Evolutionary conservation across 495 filamentous ascomycete genomes (phyloP), one percentile per base, ranked within the genome.

Genomic region (Daldinia bambusicola): DNA sequence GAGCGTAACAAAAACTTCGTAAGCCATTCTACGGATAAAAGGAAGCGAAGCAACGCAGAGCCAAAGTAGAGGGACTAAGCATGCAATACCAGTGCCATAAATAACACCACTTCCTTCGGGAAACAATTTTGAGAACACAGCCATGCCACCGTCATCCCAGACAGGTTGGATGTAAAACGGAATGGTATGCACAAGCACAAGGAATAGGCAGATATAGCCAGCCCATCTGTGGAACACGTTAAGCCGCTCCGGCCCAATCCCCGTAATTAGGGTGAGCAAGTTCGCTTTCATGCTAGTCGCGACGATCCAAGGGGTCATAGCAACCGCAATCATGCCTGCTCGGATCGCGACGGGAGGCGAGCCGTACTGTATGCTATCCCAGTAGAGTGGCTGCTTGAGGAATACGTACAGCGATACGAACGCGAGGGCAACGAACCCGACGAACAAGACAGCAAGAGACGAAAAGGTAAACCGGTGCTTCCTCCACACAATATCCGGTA

Each of bases 181-280:
- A 38, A 95, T 80, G 37, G 89, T 92, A 76, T 98, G 95, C 22
- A 97, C 82, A 41, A 98, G 77, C 62, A 89, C 88, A 38, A 97
- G 83, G 74, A 97, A 92, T 2, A 97, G 84, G 77, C 91, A 94
- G 13, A 97, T 81, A 74, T 95, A 97, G n/a, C 89, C 92, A 26
- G 89, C 86, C 95, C 95, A 98, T 67, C 95, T 89, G 81, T 98
- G 95, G 62, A 98, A 85, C 34, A 96, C 93, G 72, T 97, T 97
- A 58, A 98, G 84, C 31, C 95, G 85, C 80, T 98, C 95, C 55
- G 95, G 95, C 4, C 93, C 91, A 72, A 98, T 93, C 10, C 95
- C 95, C 5, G 94, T 97, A 65, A 97, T 81, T 69, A 96, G 79
- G 4, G 89, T 90, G 53, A 98, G 88, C 22, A 97, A 70, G 78